Conservation (phyloP, 1,139 yeast species). For the Geotrichum restrictum region DNA sequence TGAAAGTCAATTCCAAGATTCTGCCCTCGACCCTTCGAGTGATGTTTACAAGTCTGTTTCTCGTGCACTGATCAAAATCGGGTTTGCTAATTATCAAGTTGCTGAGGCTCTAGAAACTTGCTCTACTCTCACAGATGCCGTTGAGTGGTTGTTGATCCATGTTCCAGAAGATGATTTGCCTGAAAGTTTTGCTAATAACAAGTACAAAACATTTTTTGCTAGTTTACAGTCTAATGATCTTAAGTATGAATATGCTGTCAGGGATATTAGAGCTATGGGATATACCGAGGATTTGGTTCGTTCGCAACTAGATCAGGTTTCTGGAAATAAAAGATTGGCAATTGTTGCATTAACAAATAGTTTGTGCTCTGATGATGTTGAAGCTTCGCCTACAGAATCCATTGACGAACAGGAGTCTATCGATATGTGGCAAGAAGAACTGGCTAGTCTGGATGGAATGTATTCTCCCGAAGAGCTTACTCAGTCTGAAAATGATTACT, state of each 20-base stretch:
- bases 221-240: conserved; percentile 41
- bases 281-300: conserved; percentile 62
- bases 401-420: conserved; percentile 14
- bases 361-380: conserved; percentile 34
- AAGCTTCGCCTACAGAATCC: conserved; percentile 1
- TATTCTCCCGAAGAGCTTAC: conserved; percentile 38
- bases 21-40: neutral
- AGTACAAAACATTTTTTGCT: conserved; percentile 35
- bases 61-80: conserved; percentile 45
- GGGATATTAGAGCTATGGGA: conserved; percentile 62
- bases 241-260: conserved; percentile 48
- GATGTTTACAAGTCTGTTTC: conserved; percentile 11
- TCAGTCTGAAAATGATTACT: conserved; percentile 15
- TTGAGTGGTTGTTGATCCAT: conserved; percentile 83
- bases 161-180: conserved; percentile 95
- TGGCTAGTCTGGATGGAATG: conserved; percentile 62
- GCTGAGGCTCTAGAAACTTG: conserved; percentile 68
- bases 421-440: conserved; percentile 68
- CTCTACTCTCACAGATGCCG: conserved; percentile 43
- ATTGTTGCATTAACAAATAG: conserved; percentile 42
- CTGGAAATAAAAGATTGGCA: conserved; percentile 50
- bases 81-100: conserved; percentile 68
- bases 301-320: conserved; percentile 44
- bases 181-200: conserved; percentile 36
- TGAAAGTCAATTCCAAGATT: conserved; percentile 7